Conservation (phyloP, 371 early-diverging fungal species). For the Umbelopsis sp. region DNA sequence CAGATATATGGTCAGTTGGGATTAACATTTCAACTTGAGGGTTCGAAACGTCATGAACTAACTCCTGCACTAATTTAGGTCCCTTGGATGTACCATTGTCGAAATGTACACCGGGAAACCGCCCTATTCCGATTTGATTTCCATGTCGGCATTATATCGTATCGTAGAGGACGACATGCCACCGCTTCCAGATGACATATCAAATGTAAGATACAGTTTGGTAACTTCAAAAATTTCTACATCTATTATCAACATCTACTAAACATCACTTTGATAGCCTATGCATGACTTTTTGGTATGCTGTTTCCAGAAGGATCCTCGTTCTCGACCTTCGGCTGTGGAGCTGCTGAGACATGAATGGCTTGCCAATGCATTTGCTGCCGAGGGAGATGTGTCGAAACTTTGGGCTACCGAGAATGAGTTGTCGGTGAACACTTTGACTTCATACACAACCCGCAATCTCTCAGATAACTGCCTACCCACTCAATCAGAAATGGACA, state of each 20-base stretch:
- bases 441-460: conserved; percentile 4
- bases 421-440: conserved; percentile 6
- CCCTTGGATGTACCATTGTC: conserved; percentile 87
- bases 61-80: conserved; percentile 32
- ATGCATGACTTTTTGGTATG: conserved; percentile 71
- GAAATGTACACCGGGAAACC: conserved; percentile 91
- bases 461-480: background rate
- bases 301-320: conserved; percentile 85
- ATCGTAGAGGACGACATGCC: conserved; percentile 89
- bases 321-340: conserved; percentile 68
- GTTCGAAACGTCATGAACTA: conserved; percentile 20
- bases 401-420: conserved; percentile 11
- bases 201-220: conserved; percentile 41
- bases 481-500: background rate
- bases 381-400: conserved; percentile 13
- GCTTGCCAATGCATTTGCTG: conserved; percentile 40
- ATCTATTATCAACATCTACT: too few relatives aligned
- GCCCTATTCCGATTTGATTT: conserved; percentile 77
- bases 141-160: conserved; percentile 85
- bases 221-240: too few relatives aligned
- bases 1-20: conserved; percentile 79
- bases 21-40: background rate
- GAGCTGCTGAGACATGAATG: conserved; percentile 68
- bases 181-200: conserved; percentile 81
- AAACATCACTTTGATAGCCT: conserved; percentile 35